Evolutionary conservation across 768 basidiomycete genomes (phyloP), one percentile per base, ranked within the genome.

Genomic region (Xanthoconium purpureum): DNA sequence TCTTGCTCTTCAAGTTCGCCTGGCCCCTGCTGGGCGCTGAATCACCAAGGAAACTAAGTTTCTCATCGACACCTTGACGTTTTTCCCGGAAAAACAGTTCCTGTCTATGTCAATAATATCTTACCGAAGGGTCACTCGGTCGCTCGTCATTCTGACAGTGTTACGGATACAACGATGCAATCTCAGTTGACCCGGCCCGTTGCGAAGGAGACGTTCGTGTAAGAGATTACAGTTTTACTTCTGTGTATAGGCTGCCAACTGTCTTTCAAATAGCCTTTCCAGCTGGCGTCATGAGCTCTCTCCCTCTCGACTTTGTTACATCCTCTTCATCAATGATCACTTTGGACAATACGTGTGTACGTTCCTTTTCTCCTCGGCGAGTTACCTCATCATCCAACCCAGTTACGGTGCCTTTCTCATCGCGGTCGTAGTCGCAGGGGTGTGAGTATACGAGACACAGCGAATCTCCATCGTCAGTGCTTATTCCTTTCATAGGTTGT

Each of bases 401-500:
- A 84, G 81, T 28, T 59, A 80, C 36, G 84, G 83, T 20, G 79
- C 80, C 38, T 74, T 77, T 33, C 75, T 79, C 46, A 67, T 83
- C 30, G 84, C 82, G 5, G 73, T 81, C n/a, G 65, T 83, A 12
- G 45, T 78, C 17, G 79, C 82, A 13, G 78, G 75, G 17, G 60
- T 64, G 84, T 83, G 56, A 67, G 81, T 73, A 13, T n/a, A n/a
- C 24, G 54, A 5, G 29, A 24, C 7, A 29, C 38, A 56, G 17
- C 42, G 14, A 24, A 24, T 24, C 2, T 24, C 24, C 30, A 11
- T 36, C 5, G 9, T 30, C n/a, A 28, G 33, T 33, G 10, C 52
- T 66, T 47, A 10, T 32, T 14, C 35, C 24, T 61, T 32, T 10
- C 7, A 40, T 43, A 84, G 83, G 8, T 66, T 84, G 12, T 77